Evolutionary conservation across 306 rosid species (phyloP), one percentile per base, ranked within the genome.

Genomic region (Sicyos edulis): DNA sequence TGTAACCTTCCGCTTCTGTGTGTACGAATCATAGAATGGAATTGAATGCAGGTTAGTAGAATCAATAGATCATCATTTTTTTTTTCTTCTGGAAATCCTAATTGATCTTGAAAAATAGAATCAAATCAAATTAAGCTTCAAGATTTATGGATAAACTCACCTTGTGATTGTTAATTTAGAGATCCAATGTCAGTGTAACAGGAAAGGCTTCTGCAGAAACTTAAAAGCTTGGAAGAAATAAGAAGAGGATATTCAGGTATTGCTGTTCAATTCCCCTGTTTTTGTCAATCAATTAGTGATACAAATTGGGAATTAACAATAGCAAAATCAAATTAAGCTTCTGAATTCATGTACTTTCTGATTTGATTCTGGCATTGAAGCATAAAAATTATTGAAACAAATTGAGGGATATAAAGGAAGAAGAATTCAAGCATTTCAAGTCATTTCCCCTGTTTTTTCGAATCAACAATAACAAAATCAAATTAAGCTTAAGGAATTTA

Each of bases 161-260:
- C 60, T 9, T 20, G 60, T 12, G 29, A 19, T 37, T 63, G 50
- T 16, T 61, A n/a, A 37, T 6, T 7, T 8, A 34, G 2, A 37
- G 52, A n/a, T 63, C 51, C 70, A 63, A 15, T 4, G 8, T 22
- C 5, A 57, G 22, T 57, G 24, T 57, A 17, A 24, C 64, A 24
- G 24, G 51, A n/a, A 62, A 10, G 10, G 71, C 29, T 65, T 65
- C 71, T 40, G 71, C 71, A n/a, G 47, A 26, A 65, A 64, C 52
- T 37, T 5, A 10, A 52, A 8, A 7, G 42, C 44, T 60, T 14
- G 66, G n/a, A 47, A 10, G 54, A 66, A 13, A 8, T 14, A 20
- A 54, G 26, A 4, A 54, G 42, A 24, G 22, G 26, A 42, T 7
- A 7, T 61, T 61, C 49, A 61, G 68, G 45, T 61, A 61, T 15